Evolutionary conservation across 805 yeast species (phyloP), one percentile per base, ranked within the genome.

Genomic region (Lachancea sp.): DNA sequence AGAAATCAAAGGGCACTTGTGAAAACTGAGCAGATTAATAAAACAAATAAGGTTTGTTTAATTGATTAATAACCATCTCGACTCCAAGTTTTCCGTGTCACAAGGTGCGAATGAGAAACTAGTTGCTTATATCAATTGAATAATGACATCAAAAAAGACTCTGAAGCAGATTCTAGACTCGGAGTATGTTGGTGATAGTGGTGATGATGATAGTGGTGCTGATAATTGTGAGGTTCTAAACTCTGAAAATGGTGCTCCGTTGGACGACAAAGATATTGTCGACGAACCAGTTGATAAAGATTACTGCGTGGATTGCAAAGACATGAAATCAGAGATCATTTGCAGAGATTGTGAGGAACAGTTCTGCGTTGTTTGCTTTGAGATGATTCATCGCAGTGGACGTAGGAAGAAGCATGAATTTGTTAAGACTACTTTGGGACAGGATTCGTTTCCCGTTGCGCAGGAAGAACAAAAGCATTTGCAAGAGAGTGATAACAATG

Each of bases 301-400:
- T 8, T 61, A 72, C 30, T 83, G 92, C 58, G 69, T 77, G 13
- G 90, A 83, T 48, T 83, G 92, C 57, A 74, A 74, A 26, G 86
- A 82, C 54, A 84, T 79, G 77, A 80, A 84, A 16, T 65, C 74
- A 3, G 85, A 80, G 49, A 58, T 78, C n/a, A 58, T 65, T 26
- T 83, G 92, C 58, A 54, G 61, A 23, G 70, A 69, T 42, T 83
- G 92, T 61, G 75, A 72, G 29, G 90, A 83, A 51, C 67, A 67
- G 12, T 83, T 79, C 51, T 83, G 92, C 60, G 68, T 71, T 22
- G 84, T 80, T 3, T 83, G 90, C 55, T 82, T 74, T 52, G 76
- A 69, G 33, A 72, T 80, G 64, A 67, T 80, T 17, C 92, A 83
- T 52, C 69, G 80, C 41, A 80, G 83, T 22, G 92, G 92, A 13